Base-by-base conservation (phyloP, 176 grass and related monocot genomes). In the Musa schizocarpa region DNA sequence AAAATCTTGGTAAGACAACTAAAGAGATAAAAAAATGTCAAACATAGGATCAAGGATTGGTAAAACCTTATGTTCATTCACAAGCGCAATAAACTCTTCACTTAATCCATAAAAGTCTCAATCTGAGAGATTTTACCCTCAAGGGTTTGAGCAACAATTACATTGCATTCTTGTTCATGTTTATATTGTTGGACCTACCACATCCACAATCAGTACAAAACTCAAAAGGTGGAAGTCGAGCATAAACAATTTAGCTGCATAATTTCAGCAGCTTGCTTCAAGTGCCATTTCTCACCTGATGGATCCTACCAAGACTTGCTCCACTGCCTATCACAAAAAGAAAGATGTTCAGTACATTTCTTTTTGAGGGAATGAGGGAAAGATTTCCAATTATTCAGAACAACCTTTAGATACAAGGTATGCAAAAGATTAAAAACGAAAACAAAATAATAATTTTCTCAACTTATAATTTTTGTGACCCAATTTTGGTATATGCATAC, bases 251-350 rank as follows among this genome's bases (percentile, higher is more conserved):
- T 92, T n/a, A 96, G 79, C 55, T 92, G 87, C 62, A 65, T 77
- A 86, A 96, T 96, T 82, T 96, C 87, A 81, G 85, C 79, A 81
- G 77, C 73, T 82, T 92, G 92, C 83, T 72, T 96, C 89, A 7
- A 88, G 78, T 70, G 89, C 92, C 89, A 88, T 96, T 73, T 96
- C 92, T 86, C 89, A 87, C 76, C 92, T 88, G 70, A 96, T 90
- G n/a, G 92, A 81, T 88, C 87, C 92, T 69, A 85, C 83, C 77
- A 96, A 71, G 57, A 96, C 85, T 57, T 96, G 89, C 83, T 96
- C 90, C 68, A 96, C 89, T 80, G 87, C 92, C 92, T 96, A 79
- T 76, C 65, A 82, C 20, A 80, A 76, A 63, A 19, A 43, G 54
- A 56, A 64, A 43, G 34, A 43, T 43, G 34, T 43, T 43, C 34